Conservation (phyloP, 176 grass and related monocot species). For the Ensete ventricosum region DNA sequence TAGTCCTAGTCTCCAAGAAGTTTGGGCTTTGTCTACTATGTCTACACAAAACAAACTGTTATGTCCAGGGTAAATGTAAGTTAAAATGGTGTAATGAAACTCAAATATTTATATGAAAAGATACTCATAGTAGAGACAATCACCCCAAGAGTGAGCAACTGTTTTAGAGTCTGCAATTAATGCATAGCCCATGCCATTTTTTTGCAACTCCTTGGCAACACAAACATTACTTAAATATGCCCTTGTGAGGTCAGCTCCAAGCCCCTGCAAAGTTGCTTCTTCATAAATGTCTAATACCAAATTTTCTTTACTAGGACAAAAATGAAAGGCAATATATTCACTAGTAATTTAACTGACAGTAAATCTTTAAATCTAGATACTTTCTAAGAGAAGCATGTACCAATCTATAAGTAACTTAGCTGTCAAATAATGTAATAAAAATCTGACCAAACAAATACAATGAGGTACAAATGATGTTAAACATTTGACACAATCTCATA, state of each 20-base stretch:
- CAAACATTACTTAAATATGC: slow-evolving; percentile 82
- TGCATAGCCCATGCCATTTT: slow-evolving; percentile 70
- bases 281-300: slow-evolving; percentile 13
- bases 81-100: not conserved
- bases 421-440: too few species aligned
- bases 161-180: slow-evolving; percentile 67
- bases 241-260: slow-evolving; percentile 40
- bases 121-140: slow-evolving; percentile 12
- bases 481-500: too few species aligned
- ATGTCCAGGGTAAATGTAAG: not conserved
- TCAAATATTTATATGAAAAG: slow-evolving; percentile 1
- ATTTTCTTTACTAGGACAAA: not conserved
- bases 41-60: not conserved
- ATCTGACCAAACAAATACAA: too few species aligned
- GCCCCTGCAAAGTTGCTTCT: slow-evolving; percentile 40
- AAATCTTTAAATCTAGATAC: not conserved
- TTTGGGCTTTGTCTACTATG: not conserved
- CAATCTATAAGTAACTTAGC: not conserved
- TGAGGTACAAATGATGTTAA: too few species aligned
- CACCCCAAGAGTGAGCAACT: slow-evolving; percentile 71
- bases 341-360: not conserved
- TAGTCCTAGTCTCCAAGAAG: not conserved
- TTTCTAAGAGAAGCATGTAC: not conserved
- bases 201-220: slow-evolving; percentile 82
- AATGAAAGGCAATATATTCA: not conserved